Conservation (phyloP, 805 yeast genomes). For the Candida ovalis region DNA sequence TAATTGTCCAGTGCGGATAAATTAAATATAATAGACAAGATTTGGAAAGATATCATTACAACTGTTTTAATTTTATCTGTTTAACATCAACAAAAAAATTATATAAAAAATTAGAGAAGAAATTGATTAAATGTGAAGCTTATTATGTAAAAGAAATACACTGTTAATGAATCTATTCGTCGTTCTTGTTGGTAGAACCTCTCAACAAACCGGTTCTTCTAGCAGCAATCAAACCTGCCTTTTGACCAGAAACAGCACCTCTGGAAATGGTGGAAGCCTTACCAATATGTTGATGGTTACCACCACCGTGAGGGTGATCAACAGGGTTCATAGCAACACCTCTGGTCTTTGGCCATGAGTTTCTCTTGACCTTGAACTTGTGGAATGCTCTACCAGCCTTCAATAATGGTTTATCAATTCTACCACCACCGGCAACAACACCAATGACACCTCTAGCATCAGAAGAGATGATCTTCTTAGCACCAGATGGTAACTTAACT, state of each 20-base stretch:
- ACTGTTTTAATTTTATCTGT: background rate
- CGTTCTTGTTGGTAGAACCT: constrained; percentile 81
- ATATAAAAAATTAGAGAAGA: background rate
- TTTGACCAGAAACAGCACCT: constrained; percentile 99
- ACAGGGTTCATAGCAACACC: constrained; percentile 99
- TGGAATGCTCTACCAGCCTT: constrained; percentile 99
- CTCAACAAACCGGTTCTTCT: constrained; percentile 99
- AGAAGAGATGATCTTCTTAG: constrained; percentile 93
- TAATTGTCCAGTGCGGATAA: background rate
- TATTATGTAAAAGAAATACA: background rate
- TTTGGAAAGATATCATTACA: background rate
- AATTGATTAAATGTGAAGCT: constrained; percentile 1
- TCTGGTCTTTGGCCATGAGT: constrained; percentile 99
- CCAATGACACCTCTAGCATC: constrained; percentile 99
- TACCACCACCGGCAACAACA: constrained; percentile 99
- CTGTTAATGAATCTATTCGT: constrained; percentile 23
- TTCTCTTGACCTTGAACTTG: constrained; percentile 98
- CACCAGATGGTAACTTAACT: constrained; percentile 98
- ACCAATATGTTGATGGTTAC: constrained; percentile 99
- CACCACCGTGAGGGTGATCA: constrained; percentile 99
- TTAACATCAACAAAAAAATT: background rate
- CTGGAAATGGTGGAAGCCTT: constrained; percentile 99
- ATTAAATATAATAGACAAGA: background rate
- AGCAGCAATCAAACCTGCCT: constrained; percentile 99
- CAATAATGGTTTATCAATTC: constrained; percentile 98